Base-by-base conservation (phyloP, 345 rosid genomes). In the Erucastrum elatum region DNA sequence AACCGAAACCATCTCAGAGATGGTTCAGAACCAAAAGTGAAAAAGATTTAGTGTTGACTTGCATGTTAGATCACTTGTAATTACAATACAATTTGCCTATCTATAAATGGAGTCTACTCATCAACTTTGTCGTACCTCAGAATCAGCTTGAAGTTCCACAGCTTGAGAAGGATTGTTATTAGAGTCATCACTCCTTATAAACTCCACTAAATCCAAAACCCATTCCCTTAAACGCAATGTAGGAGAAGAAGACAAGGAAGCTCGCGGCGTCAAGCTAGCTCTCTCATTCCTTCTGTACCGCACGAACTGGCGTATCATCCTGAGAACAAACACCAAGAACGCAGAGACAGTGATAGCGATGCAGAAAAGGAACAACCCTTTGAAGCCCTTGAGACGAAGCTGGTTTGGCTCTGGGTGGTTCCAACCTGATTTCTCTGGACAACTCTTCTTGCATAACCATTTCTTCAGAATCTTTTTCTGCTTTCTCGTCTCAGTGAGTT, bases 341-440 rank as follows among this genome's bases (percentile, higher is more conserved):
- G 93, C 94, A 64, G 70, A 64, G 17, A 87, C 74, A 8, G 90
- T 37, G 69, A 87, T 9, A 55, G 44, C 78, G 29, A 89, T 89
- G 26, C 91, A 89, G 10, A 89, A 76, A 56, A 92, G 85, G 79
- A 85, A 94, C 15, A 94, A 81, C 75, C 93, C 98, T 90, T 93
- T 88, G 87, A 94, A 94, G 84, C 91, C 90, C 73, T 37, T 62
- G 66, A 94, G 55, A 16, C 76, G 87, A 58, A 94, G 94, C 62
- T 85, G 90, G 81, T 86, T 84, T 11, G 87, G 76, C 81, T 87
- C 87, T 0, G 84, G 64, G 4, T 80, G 64, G 5, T 80, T 63
- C 55, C 27, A 34, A 0, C 29, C 49, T 68, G 81, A 66, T 25
- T 81, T 80, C 70, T 70, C 81, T 4, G 86, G 77, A 70, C 97